Evolutionary conservation across 768 basidiomycete genomes (phyloP).

Genomic region (Mycena leptocephala): DNA sequence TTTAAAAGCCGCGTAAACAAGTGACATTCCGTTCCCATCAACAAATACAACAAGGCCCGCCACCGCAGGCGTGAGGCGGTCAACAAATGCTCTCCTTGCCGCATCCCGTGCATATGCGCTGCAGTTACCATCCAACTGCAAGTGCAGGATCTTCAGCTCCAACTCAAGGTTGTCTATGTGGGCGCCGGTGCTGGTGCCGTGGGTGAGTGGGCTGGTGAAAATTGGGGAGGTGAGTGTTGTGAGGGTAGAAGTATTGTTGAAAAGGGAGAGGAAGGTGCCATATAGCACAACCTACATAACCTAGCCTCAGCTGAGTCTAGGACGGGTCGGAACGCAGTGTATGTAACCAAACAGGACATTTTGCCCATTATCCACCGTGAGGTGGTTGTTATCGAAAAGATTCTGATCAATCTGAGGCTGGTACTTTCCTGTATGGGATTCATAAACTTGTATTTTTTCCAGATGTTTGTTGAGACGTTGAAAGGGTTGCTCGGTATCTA

Average conservation of each 20-base stretch:
- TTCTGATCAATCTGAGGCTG: no score
- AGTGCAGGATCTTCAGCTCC: slow-evolving; percentile 3
- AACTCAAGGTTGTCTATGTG: not conserved
- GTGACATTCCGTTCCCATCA: not conserved
- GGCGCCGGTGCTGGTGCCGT: not conserved
- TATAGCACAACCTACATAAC: no score
- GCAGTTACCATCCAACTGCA: not conserved
- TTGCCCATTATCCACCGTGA: no score
- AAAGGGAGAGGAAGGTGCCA: slow-evolving; percentile 9
- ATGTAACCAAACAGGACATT: no score
- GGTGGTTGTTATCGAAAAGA: no score
- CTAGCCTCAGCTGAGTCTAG: no score
- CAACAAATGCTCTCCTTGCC: not conserved
- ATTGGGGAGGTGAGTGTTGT: slow-evolving; percentile 6
- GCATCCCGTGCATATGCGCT: not conserved
- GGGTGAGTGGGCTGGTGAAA: not conserved
- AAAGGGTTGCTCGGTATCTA: no score
- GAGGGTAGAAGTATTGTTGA: slow-evolving; percentile 1
- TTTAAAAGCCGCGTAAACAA: not conserved
- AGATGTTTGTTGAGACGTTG: no score
- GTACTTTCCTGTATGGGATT: no score
- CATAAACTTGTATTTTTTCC: no score
- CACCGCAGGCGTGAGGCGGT: slow-evolving; percentile 6
- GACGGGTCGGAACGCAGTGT: no score
- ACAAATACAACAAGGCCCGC: slow-evolving; percentile 2